phyloP scores from a whole-genome alignment of 768 basidiomycete species.

The Lactifluus rugatus region DNA sequence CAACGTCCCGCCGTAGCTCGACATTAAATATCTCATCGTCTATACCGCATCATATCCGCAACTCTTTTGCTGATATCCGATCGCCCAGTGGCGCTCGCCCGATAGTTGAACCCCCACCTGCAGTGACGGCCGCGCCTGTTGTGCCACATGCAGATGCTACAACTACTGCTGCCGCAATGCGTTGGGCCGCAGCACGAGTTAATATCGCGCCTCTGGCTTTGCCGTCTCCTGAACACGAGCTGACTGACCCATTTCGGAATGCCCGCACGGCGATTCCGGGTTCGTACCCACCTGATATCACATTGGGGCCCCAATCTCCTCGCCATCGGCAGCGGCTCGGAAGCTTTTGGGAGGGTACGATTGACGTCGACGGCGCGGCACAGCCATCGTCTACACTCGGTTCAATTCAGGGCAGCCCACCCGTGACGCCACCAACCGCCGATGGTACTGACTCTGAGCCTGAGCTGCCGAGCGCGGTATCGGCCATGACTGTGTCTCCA shows the following conservation, averaged over 20 bases:
- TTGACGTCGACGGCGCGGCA: slow-evolving; percentile 42
- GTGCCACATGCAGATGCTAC: slow-evolving; percentile 42
- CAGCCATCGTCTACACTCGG: slow-evolving; percentile 14
- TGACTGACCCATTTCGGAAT: slow-evolving; percentile 82
- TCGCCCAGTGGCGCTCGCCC: slow-evolving; percentile 25
- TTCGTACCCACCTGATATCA: slow-evolving; percentile 36
- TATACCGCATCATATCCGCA: slow-evolving; percentile 33
- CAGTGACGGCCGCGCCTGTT: slow-evolving; percentile 2
- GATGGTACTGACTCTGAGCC: not conserved
- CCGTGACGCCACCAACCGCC: slow-evolving; percentile 14
- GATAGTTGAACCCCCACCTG: slow-evolving; percentile 6
- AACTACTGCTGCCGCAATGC: slow-evolving; percentile 70
- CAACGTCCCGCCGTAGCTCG: slow-evolving; percentile 7
- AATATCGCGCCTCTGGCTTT: slow-evolving; percentile 80
- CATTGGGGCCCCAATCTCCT: slow-evolving; percentile 34
- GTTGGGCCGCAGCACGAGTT: slow-evolving; percentile 75
- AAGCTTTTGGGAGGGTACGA: slow-evolving; percentile 73
- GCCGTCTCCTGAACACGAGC: slow-evolving; percentile 85
- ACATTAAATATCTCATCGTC: slow-evolving; percentile 21
- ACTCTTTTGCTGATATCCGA: slow-evolving; percentile 38
- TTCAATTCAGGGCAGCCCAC: slow-evolving; percentile 26
- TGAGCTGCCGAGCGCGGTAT: not conserved
- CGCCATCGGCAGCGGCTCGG: slow-evolving; percentile 50
- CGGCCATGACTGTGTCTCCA: slow-evolving; percentile 18
- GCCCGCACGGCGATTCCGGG: slow-evolving; percentile 59